phyloP scores from a whole-genome alignment of 169 alveolate species.

The Cryptosporidium baileyi region DNA sequence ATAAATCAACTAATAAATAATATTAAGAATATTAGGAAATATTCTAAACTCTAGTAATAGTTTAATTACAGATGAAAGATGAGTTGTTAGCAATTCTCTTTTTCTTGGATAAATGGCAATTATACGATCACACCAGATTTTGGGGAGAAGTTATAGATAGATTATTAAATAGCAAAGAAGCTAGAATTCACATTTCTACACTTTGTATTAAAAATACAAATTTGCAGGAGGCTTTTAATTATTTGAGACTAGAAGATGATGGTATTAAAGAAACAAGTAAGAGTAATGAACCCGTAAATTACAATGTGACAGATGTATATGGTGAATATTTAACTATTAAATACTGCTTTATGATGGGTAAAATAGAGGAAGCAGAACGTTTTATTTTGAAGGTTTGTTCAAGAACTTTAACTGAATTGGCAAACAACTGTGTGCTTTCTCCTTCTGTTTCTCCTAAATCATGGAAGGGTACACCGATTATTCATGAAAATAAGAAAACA shows the following conservation, averaged over 20 bases:
- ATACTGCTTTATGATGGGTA: slow-evolving; percentile 20
- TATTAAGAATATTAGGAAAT: no score
- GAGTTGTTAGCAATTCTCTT: slow-evolving; percentile 21
- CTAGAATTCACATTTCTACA: slow-evolving; percentile 32
- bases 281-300: not conserved
- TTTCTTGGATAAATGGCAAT: slow-evolving; percentile 39
- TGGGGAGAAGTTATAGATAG: slow-evolving; percentile 46
- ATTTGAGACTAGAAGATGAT: not conserved
- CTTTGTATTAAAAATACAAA: slow-evolving; percentile 10
- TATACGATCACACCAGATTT: slow-evolving; percentile 22
- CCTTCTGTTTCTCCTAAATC: slow-evolving; percentile 66
- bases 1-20: no score
- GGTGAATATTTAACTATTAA: slow-evolving; percentile 40
- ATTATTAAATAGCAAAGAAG: slow-evolving; percentile 13
- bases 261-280: not conserved
- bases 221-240: slow-evolving; percentile 31
- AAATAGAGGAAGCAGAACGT: slow-evolving; percentile 47
- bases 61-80: slow-evolving; percentile 4
- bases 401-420: slow-evolving; percentile 8
- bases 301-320: not conserved
- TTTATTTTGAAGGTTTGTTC: slow-evolving; percentile 7
- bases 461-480: slow-evolving; percentile 67
- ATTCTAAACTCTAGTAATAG: no score
- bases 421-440: slow-evolving; percentile 28
- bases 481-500: slow-evolving; percentile 34